Evolutionary conservation across 805 yeast species (phyloP), one percentile per base, ranked within the genome.

Genomic region (Yamadazyma phyllophila): DNA sequence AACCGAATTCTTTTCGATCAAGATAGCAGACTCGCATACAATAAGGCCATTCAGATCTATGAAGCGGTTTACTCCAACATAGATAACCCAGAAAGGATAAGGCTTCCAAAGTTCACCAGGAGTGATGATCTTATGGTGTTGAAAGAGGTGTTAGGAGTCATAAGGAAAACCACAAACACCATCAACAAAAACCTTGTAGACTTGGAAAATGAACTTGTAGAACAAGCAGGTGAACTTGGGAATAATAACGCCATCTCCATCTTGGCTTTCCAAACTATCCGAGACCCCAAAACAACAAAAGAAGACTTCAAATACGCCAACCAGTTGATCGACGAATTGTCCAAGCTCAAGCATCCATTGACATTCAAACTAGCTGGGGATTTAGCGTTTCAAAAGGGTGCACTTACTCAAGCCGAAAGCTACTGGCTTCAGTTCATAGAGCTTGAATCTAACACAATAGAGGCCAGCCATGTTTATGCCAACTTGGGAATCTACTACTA

Each of bases 321-420:
- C 46, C 60, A 67, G 20, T 77, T 89, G 38, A 74, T 90, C 6
- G 67, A 69, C 30, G 69, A 81, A 33, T 66, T 91, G 15, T 71
- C 82, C 42, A 74, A 79, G 35, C 44, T 76, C 40, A 73, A 81
- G 12, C 92, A 88, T 59, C 90, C 95, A 0, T 65, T 88, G 39
- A 85, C 88, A 0, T 76, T 83, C 57, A 90, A 90, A 61, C 67
- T 88, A 53, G 80, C 85, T 1, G 97, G 90, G 1, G 97, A 91
- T 63, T 63, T 85, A 39, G 84, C 88, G 8, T 76, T 76, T 50
- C 68, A 75, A 37, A 65, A 73, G 46, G 73, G 77, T 2, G 64
- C 73, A 39, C 50, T 65, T n/a, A 61, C 62, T 0, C 79, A 81
- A 48, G 89, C 96, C 1, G 74, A 74, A 39, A 63, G 70, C 35